Base-by-base conservation (phyloP, 2,329 filamentous ascomycete species). In the Hymenoscyphus scutula region DNA sequence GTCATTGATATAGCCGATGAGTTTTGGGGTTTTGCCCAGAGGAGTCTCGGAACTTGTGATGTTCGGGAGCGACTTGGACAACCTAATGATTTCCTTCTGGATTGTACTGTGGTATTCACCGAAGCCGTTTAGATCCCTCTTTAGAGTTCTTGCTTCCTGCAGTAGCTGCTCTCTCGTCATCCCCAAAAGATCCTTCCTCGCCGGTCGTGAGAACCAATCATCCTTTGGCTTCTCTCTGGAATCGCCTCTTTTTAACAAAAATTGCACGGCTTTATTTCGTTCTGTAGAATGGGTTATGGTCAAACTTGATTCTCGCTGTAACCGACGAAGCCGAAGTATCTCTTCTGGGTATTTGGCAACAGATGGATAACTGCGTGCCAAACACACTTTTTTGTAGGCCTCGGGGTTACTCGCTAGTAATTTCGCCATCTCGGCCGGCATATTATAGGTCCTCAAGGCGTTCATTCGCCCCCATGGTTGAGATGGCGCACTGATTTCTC, bases 61-160 rank as follows among this genome's bases (percentile, higher is more conserved):
- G 77, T 98, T 99, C 13, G 95, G 95, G 58, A 98, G 81, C 54
- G 89, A 84, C 1, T 90, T 80, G 1, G 92, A 92, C 62, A 97
- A 82, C 41, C 78, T 77, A 65, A 91, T 83, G 75, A 97, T 93
- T 73, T 93, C 86, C 19, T 77, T 70, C 38, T 78, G 79, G 37
- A 91, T 76, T 7, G 76, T 74, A n/a, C 80, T 78, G 75, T 93
- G 89, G 64, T 83, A 78, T 37, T 79, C 79, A 70, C 90, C 86
- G 60, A 91, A 84, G 3, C 71, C 74, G 0, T 81, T 77, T 11
- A 95, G 80, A 68, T 84, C 76, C 2, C 78, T 76, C 76, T 95
- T 94, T 61, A 93, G 72, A 5, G 72, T 72, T 61, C 85, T 84
- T 0, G 89, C 90, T 71, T 91, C 84, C 1, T 79, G 79, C 13